Conservation (phyloP, 306 rosid genomes). For the Cucurbita maxima region DNA sequence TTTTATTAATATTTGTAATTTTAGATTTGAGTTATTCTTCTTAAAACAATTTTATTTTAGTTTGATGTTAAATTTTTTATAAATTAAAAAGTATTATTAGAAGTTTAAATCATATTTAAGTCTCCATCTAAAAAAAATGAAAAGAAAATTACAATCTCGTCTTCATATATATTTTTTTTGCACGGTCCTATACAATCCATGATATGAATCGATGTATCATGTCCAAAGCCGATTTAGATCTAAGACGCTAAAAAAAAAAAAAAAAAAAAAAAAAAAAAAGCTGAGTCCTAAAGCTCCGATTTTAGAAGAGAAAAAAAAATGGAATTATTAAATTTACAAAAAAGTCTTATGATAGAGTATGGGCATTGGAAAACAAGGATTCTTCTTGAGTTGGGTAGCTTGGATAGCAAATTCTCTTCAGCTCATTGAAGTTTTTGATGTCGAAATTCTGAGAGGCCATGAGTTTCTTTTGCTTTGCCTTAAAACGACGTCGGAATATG, state of each 20-base stretch:
- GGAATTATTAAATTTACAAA: neutral
- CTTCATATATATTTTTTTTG: neutral
- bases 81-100: no score
- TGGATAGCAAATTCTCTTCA: constrained; percentile 36
- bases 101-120: no score
- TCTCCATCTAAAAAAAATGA: neutral
- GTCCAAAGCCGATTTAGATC: neutral
- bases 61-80: no score
- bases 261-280: neutral
- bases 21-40: no score
- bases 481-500: constrained; percentile 38
- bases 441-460: constrained; percentile 44
- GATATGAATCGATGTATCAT: neutral
- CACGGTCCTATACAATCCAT: neutral
- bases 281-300: neutral
- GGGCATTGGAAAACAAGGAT: neutral
- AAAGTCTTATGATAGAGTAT: neutral
- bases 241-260: neutral
- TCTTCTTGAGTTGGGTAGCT: constrained; percentile 16
- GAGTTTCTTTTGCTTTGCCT: constrained; percentile 35
- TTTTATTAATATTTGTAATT: no score
- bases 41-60: no score
- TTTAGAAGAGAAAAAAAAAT: neutral
- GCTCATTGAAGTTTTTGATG: constrained; percentile 22
- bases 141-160: neutral